These are phyloP conservation scores for Biscogniauxia mediterranea DNA, from an alignment of 2,329 filamentous ascomycete species.

Conservation along the genomic window DNA sequence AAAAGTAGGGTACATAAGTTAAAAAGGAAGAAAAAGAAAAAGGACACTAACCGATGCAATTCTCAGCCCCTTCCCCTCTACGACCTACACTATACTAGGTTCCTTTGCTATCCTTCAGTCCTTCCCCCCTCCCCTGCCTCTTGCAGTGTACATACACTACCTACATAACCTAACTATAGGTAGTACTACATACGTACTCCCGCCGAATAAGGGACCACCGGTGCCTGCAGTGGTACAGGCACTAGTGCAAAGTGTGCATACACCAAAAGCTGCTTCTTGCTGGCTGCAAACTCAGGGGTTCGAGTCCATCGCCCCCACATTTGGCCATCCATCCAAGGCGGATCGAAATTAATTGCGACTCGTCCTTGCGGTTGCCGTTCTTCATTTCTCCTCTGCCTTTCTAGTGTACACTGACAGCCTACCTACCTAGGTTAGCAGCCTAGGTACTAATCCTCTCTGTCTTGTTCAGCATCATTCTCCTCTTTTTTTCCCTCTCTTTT, in stretches of 20 bases:
- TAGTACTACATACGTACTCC: not conserved
- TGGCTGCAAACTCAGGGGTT: constrained; percentile 1
- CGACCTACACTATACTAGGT: too few species aligned
- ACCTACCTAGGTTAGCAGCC: too few species aligned
- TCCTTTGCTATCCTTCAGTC: too few species aligned
- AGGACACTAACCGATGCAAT: not conserved
- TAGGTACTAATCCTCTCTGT: not conserved
- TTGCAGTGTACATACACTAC: too few species aligned
- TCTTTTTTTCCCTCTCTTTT: constrained; percentile 1
- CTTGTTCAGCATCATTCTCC: not conserved
- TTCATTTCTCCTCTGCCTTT: constrained; percentile 22
- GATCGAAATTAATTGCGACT: constrained; percentile 20
- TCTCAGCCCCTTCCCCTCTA: not conserved
- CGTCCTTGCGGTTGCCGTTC: constrained; percentile 22
- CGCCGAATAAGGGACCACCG: constrained; percentile 1
- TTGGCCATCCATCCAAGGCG: constrained; percentile 5
- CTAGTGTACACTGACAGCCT: too few species aligned
- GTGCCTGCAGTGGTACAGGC: too few species aligned
- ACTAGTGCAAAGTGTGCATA: too few species aligned
- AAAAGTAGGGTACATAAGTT: too few species aligned
- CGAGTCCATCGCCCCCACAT: constrained; percentile 17
- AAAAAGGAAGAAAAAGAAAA: not conserved
- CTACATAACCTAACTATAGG: too few species aligned
- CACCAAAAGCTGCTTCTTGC: not conserved
- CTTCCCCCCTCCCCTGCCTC: too few species aligned